phyloP scores from a whole-genome alignment of 345 rosid species.

The Bruguiera gymnorhiza region DNA sequence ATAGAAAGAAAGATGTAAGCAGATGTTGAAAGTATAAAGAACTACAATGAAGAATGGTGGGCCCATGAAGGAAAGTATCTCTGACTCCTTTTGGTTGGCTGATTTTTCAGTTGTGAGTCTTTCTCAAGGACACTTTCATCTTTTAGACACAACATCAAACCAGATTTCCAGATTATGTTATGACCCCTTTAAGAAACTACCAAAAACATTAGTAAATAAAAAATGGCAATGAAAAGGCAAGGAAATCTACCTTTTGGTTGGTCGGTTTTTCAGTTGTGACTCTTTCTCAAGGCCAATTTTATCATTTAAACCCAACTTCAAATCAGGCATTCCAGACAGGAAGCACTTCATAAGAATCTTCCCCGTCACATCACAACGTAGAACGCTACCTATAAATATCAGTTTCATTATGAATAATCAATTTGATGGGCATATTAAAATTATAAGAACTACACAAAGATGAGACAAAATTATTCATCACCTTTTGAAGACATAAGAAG shows the following conservation, averaged over 20 bases:
- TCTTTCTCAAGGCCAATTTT: constrained; percentile 99
- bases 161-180: background rate
- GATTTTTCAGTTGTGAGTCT: constrained; percentile 92
- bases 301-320: constrained; percentile 97
- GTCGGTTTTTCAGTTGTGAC: constrained; percentile 91
- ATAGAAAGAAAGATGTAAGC: background rate
- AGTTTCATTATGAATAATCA: constrained; percentile 20
- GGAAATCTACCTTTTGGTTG: constrained; percentile 75
- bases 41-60: background rate
- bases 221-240: background rate
- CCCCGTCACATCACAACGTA: constrained; percentile 97
- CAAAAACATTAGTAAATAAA: background rate
- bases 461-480: constrained; percentile 14
- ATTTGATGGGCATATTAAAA: background rate
- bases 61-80: background rate
- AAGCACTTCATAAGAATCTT: constrained; percentile 98
- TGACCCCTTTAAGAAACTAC: background rate
- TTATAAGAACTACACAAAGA: constrained; percentile 1
- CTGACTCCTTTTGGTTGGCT: constrained; percentile 79
- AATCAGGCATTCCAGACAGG: constrained; percentile 99
- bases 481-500: constrained; percentile 99
- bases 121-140: constrained; percentile 97
- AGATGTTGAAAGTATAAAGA: background rate
- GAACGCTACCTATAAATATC: constrained; percentile 64
- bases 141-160: constrained; percentile 94